Evolutionary conservation across 1,284 basidiomycete genomes (phyloP).

Genomic region (Microstroma glucosiphilum): DNA sequence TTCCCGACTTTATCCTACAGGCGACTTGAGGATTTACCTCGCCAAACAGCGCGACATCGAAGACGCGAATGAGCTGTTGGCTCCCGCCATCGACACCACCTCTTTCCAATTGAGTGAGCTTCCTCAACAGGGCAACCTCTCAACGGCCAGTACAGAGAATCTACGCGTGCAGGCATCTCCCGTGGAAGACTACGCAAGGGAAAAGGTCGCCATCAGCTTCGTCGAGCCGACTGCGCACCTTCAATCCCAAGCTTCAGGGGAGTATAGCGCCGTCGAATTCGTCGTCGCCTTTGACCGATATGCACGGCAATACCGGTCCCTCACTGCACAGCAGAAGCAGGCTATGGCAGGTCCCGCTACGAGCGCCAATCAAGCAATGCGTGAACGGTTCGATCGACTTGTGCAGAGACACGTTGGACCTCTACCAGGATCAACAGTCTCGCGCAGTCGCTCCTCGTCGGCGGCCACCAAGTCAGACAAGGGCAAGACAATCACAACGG

Average conservation of each 20-base stretch:
- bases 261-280: constrained; percentile 35
- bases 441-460: no score
- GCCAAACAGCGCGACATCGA: constrained; percentile 21
- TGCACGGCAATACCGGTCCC: constrained; percentile 15
- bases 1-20: constrained; percentile 21
- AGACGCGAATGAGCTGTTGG: constrained; percentile 17
- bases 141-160: no score
- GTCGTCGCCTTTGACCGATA: constrained; percentile 34
- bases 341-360: constrained; percentile 2
- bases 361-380: constrained; percentile 15
- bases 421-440: not conserved
- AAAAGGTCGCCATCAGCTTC: no score
- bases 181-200: no score
- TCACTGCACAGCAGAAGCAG: not conserved
- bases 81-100: constrained; percentile 14
- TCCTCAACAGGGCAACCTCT: no score
- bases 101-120: not conserved
- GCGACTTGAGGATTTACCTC: constrained; percentile 19
- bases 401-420: not conserved
- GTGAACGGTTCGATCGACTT: constrained; percentile 1
- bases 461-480: no score
- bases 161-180: no score
- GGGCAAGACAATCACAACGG: no score
- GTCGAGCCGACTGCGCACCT: not conserved
- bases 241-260: constrained; percentile 18